Conservation (phyloP, 1,284 basidiomycete genomes). For the Ceratobasidium sp. region DNA sequence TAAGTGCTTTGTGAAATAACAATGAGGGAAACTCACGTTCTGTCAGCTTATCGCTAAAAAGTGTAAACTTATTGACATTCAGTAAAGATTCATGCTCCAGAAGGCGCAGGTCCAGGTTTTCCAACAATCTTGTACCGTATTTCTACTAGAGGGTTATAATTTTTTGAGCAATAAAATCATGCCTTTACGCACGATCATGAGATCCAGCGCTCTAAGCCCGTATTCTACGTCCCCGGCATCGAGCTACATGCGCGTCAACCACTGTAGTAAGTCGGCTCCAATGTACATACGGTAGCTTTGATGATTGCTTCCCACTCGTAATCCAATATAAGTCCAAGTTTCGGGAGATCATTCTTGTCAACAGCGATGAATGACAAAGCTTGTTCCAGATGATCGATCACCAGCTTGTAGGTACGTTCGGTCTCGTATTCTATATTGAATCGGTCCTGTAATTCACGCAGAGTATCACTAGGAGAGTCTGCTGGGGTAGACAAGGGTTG, state of each 20-base stretch:
- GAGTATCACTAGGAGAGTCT: background rate
- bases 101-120: conserved; percentile 35
- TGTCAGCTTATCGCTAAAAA: conserved; percentile 26
- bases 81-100: conserved; percentile 21
- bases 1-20: background rate
- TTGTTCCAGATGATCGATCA: conserved; percentile 17
- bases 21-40: conserved; percentile 6
- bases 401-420: background rate
- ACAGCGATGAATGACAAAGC: conserved; percentile 15
- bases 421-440: background rate
- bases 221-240: conserved; percentile 56
- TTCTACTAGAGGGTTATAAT: conserved; percentile 63
- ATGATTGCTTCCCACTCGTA: conserved; percentile 35
- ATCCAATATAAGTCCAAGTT: conserved; percentile 41
- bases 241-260: conserved; percentile 55
- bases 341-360: conserved; percentile 10
- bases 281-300: conserved; percentile 22
- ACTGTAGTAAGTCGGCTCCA: background rate
- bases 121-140: conserved; percentile 56
- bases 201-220: conserved; percentile 58
- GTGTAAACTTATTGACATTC: conserved; percentile 13
- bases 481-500: background rate
- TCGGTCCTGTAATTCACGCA: conserved; percentile 22
- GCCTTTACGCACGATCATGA: conserved; percentile 69
- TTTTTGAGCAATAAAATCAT: conserved; percentile 66